These are phyloP conservation scores for Pythium scleroteichum DNA, from an alignment of 352 stramenopile genomes.

Conservation along the genomic window DNA sequence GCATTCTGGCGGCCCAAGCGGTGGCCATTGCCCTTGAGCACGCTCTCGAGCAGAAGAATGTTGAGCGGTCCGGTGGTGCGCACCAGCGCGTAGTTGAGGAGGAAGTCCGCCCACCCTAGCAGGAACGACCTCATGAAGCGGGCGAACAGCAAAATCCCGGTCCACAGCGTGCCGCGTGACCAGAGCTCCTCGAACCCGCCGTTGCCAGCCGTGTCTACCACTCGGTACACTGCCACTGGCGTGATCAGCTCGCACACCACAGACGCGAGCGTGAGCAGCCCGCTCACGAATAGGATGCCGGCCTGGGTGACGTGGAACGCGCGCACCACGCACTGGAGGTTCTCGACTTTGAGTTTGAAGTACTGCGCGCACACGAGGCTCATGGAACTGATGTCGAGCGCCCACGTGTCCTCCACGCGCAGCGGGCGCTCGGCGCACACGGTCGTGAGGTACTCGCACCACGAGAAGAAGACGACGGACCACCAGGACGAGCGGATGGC, in stretches of 20 bases:
- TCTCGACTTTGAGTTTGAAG: conserved; percentile 33
- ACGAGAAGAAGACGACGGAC: conserved; percentile 38
- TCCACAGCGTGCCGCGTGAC: conserved; percentile 38
- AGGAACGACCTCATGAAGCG: conserved; percentile 37
- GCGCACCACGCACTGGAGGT: conserved; percentile 34
- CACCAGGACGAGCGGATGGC: conserved; percentile 23
- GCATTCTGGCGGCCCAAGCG: background rate
- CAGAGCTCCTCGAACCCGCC: conserved; percentile 24
- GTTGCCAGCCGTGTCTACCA: conserved; percentile 35
- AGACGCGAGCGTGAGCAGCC: conserved; percentile 40
- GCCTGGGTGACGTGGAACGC: conserved; percentile 37
- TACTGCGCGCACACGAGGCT: conserved; percentile 35
- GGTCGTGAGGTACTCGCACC: conserved; percentile 31
- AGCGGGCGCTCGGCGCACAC: conserved; percentile 32
- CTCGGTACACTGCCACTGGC: conserved; percentile 45
- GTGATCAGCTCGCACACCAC: conserved; percentile 39
- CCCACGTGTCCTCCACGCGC: conserved; percentile 46
- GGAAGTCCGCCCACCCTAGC: conserved; percentile 34
- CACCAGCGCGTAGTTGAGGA: conserved; percentile 32
- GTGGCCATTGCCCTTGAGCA: conserved; percentile 21
- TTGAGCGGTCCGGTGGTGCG: conserved; percentile 27
- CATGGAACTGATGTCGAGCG: conserved; percentile 38
- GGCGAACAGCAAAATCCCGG: conserved; percentile 28
- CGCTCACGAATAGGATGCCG: conserved; percentile 35
- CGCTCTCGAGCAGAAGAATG: conserved; percentile 37